Base-by-base conservation (phyloP, 2,329 filamentous ascomycete species). In the Neonectria faginata region DNA sequence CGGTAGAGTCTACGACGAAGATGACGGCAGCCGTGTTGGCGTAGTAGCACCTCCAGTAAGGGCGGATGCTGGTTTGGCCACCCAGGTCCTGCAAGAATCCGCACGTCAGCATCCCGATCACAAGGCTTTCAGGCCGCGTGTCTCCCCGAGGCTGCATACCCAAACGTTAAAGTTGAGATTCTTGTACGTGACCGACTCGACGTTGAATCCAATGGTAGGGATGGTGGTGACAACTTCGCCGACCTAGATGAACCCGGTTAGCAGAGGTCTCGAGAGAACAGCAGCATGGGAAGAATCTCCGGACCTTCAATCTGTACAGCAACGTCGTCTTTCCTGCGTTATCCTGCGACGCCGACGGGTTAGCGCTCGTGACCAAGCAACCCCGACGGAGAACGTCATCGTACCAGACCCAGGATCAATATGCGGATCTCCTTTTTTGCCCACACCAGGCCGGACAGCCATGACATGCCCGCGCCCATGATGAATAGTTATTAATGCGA, bases 41-140 rank as follows among this genome's bases (percentile, higher is more conserved):
- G 78, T 98, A 99, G 86, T 99, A 99, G 84, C 96, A 99, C 79
- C 96, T 89, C 96, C 96, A 99, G 84, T 99, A 99, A 2, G 96
- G 96, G 71, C 96, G 89, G 79, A 99, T 99, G 72, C 92, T 97
- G n/a, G 96, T 99, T 85, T 99, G 96, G 42, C 96, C 96, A 76
- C 96, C 95, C 52, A 98, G 86, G 83, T 98, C 95, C 91, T 92
- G 71, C 55, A 59, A 60, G 64, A 41, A 61, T 25, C 14, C 10
- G 39, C 12, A 47, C 56, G 59, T 69, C 55, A 71, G 70, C 39
- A 64, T 29, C 18, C 20, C 11, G 48, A 10, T 16, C 48, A 25
- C 11, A n/a, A 8, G 41, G 42, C 7, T 44, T 48, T 39, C 18
- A 25, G 11, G 27, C 25, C 33, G 50, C 33, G 7, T n/a, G 29